phyloP scores from a whole-genome alignment of 2,329 filamentous ascomycete species.

The Venturia asperata region DNA sequence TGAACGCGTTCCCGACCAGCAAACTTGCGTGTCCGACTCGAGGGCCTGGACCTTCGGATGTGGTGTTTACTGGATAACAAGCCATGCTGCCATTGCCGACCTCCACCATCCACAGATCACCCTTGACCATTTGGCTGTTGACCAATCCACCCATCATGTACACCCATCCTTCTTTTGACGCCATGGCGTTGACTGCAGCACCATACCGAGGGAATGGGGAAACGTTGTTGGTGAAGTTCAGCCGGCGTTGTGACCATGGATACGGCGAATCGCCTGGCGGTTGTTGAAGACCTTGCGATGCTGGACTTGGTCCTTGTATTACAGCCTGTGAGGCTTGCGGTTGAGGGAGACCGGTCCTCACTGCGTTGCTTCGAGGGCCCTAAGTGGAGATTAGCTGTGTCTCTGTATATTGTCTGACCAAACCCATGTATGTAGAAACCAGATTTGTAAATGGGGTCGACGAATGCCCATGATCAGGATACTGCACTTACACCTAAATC shows the following conservation, averaged over 20 bases:
- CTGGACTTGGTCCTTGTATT: not conserved
- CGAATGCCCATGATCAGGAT: not conserved
- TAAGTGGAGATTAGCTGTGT: not conserved
- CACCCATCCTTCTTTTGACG: constrained; percentile 93
- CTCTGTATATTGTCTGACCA: not conserved
- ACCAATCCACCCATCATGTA: constrained; percentile 97
- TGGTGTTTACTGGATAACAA: constrained; percentile 86
- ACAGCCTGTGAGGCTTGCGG: not conserved
- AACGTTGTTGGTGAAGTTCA: constrained; percentile 77
- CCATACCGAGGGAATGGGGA: constrained; percentile 96
- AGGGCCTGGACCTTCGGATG: constrained; percentile 87
- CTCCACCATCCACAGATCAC: constrained; percentile 96
- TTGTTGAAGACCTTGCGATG: not conserved
- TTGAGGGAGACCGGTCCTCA: not conserved
- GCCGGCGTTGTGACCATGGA: constrained; percentile 85
- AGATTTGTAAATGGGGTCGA: no score
- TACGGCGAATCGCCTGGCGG: constrained; percentile 64
- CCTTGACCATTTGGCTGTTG: constrained; percentile 90
- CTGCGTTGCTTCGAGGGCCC: constrained; percentile 8
- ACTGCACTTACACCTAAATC: constrained; percentile 16
- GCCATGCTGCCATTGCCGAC: constrained; percentile 72
- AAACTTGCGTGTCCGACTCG: constrained; percentile 91
- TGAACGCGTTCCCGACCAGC: constrained; percentile 95
- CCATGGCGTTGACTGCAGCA: constrained; percentile 84
- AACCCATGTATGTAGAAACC: not conserved